phyloP scores from a whole-genome alignment of 2,329 filamentous ascomycete genomes.

The Fusarium pseudonygamai region DNA sequence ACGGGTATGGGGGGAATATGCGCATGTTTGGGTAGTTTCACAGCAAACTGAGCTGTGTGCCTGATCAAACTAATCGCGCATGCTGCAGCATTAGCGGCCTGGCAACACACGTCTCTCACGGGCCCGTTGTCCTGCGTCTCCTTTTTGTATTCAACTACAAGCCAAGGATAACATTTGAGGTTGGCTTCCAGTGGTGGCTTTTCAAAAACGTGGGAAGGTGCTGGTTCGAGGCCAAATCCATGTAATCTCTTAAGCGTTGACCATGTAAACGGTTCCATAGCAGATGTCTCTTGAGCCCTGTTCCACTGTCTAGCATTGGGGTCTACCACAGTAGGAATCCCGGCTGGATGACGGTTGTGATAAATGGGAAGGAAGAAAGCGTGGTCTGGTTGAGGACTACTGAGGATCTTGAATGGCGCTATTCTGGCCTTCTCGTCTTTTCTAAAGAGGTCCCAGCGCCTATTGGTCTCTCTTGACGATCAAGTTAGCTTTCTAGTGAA shows the following conservation, averaged over 20 bases:
- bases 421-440: neutral
- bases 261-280: conserved; percentile 26
- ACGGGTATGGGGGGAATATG: conserved; percentile 30
- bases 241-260: conserved; percentile 1
- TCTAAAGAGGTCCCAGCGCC: neutral
- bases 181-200: neutral
- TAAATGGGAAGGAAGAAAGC: conserved; percentile 34
- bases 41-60: conserved; percentile 12
- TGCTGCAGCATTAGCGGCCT: conserved; percentile 29
- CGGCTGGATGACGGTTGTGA: neutral
- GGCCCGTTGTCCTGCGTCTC: neutral
- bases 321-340: neutral
- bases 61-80: conserved; percentile 24
- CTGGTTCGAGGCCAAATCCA: conserved; percentile 4
- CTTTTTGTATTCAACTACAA: conserved; percentile 35
- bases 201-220: conserved; percentile 5
- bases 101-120: conserved; percentile 10
- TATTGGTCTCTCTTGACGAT: neutral
- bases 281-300: neutral
- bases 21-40: neutral
- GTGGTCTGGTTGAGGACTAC: conserved; percentile 23
- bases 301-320: conserved; percentile 6
- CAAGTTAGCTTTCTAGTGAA: neutral
- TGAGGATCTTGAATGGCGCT: neutral
- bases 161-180: conserved; percentile 36